These are phyloP conservation scores for Cucurbita argyrosperma DNA, from an alignment of 306 rosid genomes.

Conservation along the genomic window DNA sequence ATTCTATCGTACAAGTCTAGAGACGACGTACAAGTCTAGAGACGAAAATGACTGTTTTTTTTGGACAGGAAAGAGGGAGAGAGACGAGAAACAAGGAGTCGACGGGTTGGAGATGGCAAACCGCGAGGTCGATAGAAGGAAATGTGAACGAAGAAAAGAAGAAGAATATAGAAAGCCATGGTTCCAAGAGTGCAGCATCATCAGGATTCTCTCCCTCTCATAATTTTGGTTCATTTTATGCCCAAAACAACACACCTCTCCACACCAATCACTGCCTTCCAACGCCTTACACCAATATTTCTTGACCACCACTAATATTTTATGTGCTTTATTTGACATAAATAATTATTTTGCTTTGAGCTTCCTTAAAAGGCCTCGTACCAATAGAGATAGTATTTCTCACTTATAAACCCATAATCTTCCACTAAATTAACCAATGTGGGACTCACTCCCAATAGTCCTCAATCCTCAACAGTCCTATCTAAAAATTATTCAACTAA, in stretches of 20 bases:
- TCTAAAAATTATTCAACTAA: background rate
- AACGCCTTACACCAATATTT: background rate
- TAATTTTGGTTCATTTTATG: background rate
- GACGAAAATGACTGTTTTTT: background rate
- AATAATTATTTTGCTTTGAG: no score
- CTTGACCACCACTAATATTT: background rate
- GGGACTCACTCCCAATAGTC: no score
- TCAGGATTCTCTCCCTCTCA: conserved; percentile 48
- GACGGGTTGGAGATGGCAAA: conserved; percentile 29
- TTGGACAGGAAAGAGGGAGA: conserved; percentile 19
- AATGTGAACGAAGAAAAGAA: conserved; percentile 1
- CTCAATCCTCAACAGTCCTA: no score
- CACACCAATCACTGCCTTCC: background rate
- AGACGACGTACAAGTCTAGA: background rate
- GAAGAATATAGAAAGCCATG: background rate
- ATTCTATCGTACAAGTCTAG: background rate
- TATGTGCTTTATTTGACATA: background rate
- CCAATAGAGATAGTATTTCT: no score
- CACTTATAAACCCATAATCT: no score
- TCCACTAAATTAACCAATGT: no score
- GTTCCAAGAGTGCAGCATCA: conserved; percentile 42
- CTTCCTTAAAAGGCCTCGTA: no score
- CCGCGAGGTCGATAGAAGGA: conserved; percentile 14
- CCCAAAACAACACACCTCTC: conserved; percentile 4
- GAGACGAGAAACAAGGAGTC: conserved; percentile 12